phyloP scores from a whole-genome alignment of 2,329 filamentous ascomycete species.

The Microdochium trichocladiopsis region DNA sequence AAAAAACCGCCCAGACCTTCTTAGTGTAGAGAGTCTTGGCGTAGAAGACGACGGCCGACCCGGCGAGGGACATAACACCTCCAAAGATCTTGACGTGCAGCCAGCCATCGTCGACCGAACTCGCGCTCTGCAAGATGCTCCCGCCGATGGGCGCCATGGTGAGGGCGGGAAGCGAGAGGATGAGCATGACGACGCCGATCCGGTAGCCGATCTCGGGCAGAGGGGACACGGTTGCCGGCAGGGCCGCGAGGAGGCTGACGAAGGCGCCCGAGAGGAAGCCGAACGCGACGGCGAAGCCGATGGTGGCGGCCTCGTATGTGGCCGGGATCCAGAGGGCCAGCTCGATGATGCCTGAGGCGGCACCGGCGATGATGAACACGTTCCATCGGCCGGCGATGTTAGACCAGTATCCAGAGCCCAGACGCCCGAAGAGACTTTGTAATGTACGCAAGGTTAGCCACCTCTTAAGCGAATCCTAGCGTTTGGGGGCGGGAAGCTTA shows the following conservation, averaged over 20 bases:
- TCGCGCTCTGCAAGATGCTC: neutral
- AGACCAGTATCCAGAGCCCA: neutral
- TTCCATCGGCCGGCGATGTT: neutral
- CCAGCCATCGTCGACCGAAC: neutral
- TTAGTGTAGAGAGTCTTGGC: neutral
- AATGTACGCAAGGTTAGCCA: neutral
- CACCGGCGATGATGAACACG: too few species aligned
- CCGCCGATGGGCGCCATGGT: conserved; percentile 1
- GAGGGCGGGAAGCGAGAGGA: neutral
- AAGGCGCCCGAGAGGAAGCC: too few species aligned
- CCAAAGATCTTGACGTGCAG: conserved; percentile 1
- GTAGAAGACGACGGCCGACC: neutral
- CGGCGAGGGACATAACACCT: neutral
- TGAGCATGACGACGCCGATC: conserved; percentile 1
- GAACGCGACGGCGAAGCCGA: conserved; percentile 1
- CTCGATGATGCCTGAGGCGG: too few species aligned
- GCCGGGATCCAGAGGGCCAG: conserved; percentile 1
- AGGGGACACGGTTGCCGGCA: too few species aligned
- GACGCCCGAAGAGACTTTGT: neutral
- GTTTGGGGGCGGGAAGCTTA: neutral
- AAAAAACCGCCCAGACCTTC: neutral
- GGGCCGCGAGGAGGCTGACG: too few species aligned
- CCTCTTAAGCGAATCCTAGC: neutral
- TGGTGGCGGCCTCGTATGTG: neutral
- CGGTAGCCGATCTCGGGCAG: conserved; percentile 1